Evolutionary conservation across 768 basidiomycete species (phyloP), one percentile per base, ranked within the genome.

Genomic region (Serpula lacrymans): DNA sequence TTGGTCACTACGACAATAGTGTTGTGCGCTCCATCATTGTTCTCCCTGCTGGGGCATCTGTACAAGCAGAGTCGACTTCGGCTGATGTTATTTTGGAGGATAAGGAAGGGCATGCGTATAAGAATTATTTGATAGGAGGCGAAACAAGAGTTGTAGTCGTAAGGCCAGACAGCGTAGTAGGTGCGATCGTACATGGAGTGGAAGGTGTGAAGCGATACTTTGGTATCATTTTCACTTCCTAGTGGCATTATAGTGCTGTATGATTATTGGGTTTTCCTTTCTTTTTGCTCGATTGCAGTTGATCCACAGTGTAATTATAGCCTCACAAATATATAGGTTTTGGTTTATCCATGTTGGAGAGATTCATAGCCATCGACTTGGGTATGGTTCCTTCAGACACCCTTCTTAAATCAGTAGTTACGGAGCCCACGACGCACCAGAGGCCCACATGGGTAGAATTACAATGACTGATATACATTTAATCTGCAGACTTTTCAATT

Each of bases 401-500:
- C n/a, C n/a, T n/a, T n/a, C n/a, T n/a, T n/a, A n/a, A n/a, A n/a
- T n/a, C n/a, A n/a, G n/a, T n/a, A n/a, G n/a, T n/a, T n/a, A n/a
- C n/a, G n/a, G n/a, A n/a, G n/a, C n/a, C n/a, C n/a, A n/a, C n/a
- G n/a, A n/a, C n/a, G n/a, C n/a, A n/a, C n/a, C n/a, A n/a, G n/a
- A n/a, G n/a, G n/a, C n/a, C n/a, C n/a, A n/a, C n/a, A n/a, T n/a
- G n/a, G n/a, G n/a, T n/a, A n/a, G n/a, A n/a, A n/a, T n/a, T n/a
- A n/a, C n/a, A n/a, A 18, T 14, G 8, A n/a, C 13, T 7, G 18
- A 40, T 26, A 16, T 13, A 3, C 13, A 24, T 9, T 44, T 43
- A 60, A 25, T 24, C 29, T 40, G 34, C 21, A 3, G 61, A 62
- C 57, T 81, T 86, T 30, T 72, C 74, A 27, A 96, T 92, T 45